Percentiles rank a stretch among this genome's conserved stretches.
Conservation (phyloP, 2,329 filamentous ascomycete species). For the Fusarium metavorans region DNA sequence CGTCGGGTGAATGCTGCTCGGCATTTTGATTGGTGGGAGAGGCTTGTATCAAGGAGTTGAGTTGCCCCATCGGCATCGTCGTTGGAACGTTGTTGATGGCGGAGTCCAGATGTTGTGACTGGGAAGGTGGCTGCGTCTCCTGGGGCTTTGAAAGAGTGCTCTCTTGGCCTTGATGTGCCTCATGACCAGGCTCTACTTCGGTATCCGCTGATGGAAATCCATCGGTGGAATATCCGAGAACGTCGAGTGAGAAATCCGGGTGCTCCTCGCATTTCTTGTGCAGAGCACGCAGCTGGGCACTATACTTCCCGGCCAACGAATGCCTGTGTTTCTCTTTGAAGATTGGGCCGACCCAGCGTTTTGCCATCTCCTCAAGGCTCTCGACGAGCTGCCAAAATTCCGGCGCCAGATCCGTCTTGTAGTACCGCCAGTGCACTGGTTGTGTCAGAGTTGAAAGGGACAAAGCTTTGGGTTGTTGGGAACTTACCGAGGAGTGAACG, state of each 20-base stretch:
- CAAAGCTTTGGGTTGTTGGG: fast-evolving
- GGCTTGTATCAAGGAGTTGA: conserved; percentile 20
- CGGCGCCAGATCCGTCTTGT: conserved; percentile 26
- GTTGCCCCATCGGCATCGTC: background rate
- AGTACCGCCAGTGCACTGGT: conserved; percentile 36
- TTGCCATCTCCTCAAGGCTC: conserved; percentile 46
- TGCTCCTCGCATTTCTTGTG: conserved; percentile 12
- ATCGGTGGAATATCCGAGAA: conserved; percentile 31
- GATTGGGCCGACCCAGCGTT: conserved; percentile 42
- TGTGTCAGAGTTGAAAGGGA: background rate
- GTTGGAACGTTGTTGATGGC: background rate
- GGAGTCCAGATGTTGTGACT: background rate
- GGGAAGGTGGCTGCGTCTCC: background rate
- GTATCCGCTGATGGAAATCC: background rate
- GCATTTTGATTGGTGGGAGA: conserved; percentile 8
- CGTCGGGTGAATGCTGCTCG: conserved; percentile 35
- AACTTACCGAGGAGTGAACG: conserved; percentile 52
- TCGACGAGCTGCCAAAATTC: conserved; percentile 47
- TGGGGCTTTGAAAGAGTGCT: fast-evolving
- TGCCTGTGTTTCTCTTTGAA: background rate
- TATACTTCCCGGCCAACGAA: conserved; percentile 22
- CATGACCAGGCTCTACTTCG: background rate
- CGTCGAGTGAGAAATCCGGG: conserved; percentile 14
- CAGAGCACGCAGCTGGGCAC: conserved; percentile 12
- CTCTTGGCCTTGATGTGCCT: fast-evolving